Base-by-base conservation (phyloP, 768 basidiomycete genomes). In the Xerocomus spinulosus region DNA sequence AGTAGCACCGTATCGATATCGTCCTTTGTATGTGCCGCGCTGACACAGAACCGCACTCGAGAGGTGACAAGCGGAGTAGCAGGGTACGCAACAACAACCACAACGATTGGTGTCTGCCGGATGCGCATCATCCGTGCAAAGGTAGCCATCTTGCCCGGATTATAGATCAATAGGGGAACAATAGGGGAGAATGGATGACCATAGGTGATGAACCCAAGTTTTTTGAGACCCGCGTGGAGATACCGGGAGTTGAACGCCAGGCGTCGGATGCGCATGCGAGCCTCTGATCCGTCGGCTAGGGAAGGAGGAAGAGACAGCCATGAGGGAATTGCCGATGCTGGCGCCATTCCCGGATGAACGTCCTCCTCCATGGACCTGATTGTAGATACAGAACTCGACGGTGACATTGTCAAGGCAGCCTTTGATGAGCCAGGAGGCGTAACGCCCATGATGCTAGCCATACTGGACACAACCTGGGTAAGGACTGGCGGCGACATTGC, bases 401-500 rank as follows among this genome's bases (percentile, higher is more conserved):
- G 63, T 41, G 68, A 60, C 14, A 66, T 54, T 54, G 67, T 35
- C 53, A 57, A 21, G 14, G 49, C 17, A 21, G 43, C 14, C 39
- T 63, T 59, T 8, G 72, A 52, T 2, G 68, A n/a, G 24, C 59
- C 17, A 28, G 73, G 58, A 9, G 74, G 63, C 10, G 77, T 63
- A 50, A 92, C 68, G 24, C 95, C 95, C 93, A 97, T 97, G 71
- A 99, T 97, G 55, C 90, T 92, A 0, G 85, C 89, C 90, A 95
- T 96, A 52, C 87, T 87, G 3, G 95, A 81, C 42, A 94, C 70
- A 57, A 98, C 75, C 67, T 99, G 96, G 15, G 87, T 88, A 25
- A 96, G 75, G 40, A 99, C 91, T 0, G 92, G 80, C 0, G 95
- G 95, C 0, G 90, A 70, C 79, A 95, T 93, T 1, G 89, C 71